Evolutionary conservation across 2,329 filamentous ascomycete genomes (phyloP).

Genomic region (Neurospora sp.): DNA sequence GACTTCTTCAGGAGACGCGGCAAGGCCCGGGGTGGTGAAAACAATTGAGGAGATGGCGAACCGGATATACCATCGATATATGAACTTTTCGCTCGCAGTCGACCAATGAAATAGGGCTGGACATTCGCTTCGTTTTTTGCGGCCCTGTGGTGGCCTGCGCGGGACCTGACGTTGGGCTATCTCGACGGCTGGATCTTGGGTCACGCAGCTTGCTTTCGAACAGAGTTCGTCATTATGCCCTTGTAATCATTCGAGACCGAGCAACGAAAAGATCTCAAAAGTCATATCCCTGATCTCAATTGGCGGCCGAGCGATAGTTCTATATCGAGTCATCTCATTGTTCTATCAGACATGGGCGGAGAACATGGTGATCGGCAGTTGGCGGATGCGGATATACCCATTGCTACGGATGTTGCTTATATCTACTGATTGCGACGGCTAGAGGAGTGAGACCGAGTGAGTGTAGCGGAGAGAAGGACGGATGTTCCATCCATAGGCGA

Average conservation of each 20-base stretch:
- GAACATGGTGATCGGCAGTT: not conserved
- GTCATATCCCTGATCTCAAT: not conserved
- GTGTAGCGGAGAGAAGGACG: not conserved
- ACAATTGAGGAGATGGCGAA: slow-evolving; percentile 32
- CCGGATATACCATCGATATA: not conserved
- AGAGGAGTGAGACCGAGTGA: not conserved
- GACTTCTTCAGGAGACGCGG: slow-evolving; percentile 91
- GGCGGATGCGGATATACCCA: not conserved
- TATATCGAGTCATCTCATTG: not conserved
- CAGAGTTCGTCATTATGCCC: not conserved
- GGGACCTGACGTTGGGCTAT: not conserved
- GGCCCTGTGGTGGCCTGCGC: not conserved
- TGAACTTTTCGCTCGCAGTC: not conserved
- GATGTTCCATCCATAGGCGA: not conserved
- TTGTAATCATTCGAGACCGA: not conserved
- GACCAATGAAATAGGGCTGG: not conserved
- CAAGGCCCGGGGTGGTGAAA: slow-evolving; percentile 57
- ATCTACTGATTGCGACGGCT: not conserved
- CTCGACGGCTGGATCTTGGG: not conserved
- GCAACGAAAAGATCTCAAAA: not conserved
- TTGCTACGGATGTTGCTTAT: not conserved
- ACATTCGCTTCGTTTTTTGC: not conserved
- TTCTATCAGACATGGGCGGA: not conserved
- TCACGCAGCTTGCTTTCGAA: not conserved
- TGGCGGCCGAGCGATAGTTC: not conserved